These are phyloP conservation scores for Fusarium clavum DNA, from an alignment of 2,329 filamentous ascomycete genomes.

Conservation along the genomic window DNA sequence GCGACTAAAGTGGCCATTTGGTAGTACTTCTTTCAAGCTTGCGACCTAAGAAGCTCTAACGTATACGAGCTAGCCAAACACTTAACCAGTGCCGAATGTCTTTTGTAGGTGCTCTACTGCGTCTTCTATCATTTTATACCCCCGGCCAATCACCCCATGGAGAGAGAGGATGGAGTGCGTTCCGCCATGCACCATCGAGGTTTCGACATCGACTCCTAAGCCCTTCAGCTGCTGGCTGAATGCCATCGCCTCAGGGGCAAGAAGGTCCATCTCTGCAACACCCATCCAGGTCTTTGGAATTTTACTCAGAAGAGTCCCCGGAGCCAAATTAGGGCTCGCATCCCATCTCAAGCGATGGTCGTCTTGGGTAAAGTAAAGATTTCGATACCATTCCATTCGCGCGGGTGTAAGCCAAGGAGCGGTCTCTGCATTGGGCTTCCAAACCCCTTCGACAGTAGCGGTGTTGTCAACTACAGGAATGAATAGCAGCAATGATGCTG, in stretches of 20 bases:
- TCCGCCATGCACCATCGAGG: conserved; percentile 36
- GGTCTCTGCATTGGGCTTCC: conserved; percentile 44
- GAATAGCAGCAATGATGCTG: conserved; percentile 40
- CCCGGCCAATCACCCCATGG: conserved; percentile 42
- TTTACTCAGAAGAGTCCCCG: conserved; percentile 38
- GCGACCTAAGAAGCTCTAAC: background rate
- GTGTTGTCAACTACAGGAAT: conserved; percentile 53
- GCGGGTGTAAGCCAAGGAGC: conserved; percentile 51
- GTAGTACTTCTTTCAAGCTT: background rate
- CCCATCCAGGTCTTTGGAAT: conserved; percentile 50
- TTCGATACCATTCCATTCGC: conserved; percentile 53
- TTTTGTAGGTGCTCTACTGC: conserved; percentile 35
- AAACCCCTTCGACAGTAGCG: conserved; percentile 44
- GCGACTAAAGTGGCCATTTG: background rate
- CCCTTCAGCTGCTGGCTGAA: conserved; percentile 46
- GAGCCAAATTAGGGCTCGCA: conserved; percentile 49
- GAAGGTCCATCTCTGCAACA: conserved; percentile 49
- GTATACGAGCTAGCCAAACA: background rate
- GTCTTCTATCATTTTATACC: conserved; percentile 41
- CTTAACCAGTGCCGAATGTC: conserved; percentile 34
- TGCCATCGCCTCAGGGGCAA: conserved; percentile 48
- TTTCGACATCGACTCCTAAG: conserved; percentile 37
- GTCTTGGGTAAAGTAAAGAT: conserved; percentile 48
- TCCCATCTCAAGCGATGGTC: conserved; percentile 46
- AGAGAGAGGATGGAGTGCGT: conserved; percentile 46